Percentiles rank a stretch among this genome's conserved stretches.
phyloP scores from a whole-genome alignment of 2,329 filamentous ascomycete genomes.

The Fusarium poae region DNA sequence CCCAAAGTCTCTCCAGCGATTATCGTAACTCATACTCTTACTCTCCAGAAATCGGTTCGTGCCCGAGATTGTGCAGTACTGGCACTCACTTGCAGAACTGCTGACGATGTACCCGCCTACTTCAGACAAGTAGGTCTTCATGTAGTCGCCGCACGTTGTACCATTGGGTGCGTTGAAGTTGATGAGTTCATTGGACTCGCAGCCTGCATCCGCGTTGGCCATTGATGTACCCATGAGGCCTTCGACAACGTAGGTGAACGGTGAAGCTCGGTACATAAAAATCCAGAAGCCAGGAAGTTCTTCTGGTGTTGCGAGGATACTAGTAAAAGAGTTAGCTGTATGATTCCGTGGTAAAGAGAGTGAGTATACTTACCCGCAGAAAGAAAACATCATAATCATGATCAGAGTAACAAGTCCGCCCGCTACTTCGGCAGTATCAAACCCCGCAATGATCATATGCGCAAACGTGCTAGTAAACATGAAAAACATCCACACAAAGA shows the following conservation, averaged over 20 bases:
- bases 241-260: constrained; percentile 79
- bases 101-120: constrained; percentile 62
- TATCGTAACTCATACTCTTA: constrained; percentile 60
- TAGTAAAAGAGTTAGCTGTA: constrained; percentile 41
- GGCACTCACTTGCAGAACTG: constrained; percentile 53
- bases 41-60: constrained; percentile 57
- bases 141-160: constrained; percentile 68
- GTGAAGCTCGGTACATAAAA: constrained; percentile 80
- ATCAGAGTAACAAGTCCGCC: constrained; percentile 74
- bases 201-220: constrained; percentile 70
- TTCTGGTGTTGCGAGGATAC: constrained; percentile 71
- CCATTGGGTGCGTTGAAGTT: constrained; percentile 69
- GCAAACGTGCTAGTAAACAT: constrained; percentile 76
- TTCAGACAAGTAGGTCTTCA: constrained; percentile 60
- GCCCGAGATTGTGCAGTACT: constrained; percentile 58
- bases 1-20: constrained; percentile 70
- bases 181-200: constrained; percentile 74
- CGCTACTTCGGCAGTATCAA: constrained; percentile 72
- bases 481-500: constrained; percentile 73
- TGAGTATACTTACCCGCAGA: constrained; percentile 71
- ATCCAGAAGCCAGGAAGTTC: constrained; percentile 81
- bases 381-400: constrained; percentile 74
- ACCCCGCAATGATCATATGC: constrained; percentile 72
- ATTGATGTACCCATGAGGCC: constrained; percentile 75
- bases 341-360: rapidly evolving